Base-by-base conservation (phyloP, 495 filamentous ascomycete species). In the Aspergillus steynii region DNA sequence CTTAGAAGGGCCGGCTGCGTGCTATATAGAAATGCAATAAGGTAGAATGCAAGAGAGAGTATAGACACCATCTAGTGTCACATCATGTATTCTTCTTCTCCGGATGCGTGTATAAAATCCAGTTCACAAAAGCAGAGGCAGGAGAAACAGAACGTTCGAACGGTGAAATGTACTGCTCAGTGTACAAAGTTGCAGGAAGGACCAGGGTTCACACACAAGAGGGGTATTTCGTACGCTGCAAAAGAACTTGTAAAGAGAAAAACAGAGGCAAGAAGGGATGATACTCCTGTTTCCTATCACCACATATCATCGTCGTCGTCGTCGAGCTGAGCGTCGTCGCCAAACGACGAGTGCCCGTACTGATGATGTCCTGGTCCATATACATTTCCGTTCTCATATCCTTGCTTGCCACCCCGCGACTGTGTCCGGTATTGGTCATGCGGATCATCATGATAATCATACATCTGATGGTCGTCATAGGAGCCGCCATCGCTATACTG, bases 241-340 rank as follows among this genome's bases (percentile, higher is more conserved):
- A 60, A 71, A 71, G 62, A 69, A 62, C 54, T 61, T 12, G 37
- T 8, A 42, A 42, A 42, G 37, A 42, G 20, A 42, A 42, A 42
- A 63, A 70, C 64, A 62, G 63, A 64, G 66, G 63, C 60, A 67
- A 62, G 58, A 70, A 60, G 37, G 51, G 64, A 66, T 59, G 31
- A 62, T 31, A 54, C 54, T 63, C 65, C 62, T 62, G 57, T 37
- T 71, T 57, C 61, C 59, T 61, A 56, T 83, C 73, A 84, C 81
- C 81, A 85, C 82, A 85, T 85, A 64, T 82, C 80, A 57, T 85
- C 81, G 57, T 77, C 81, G 61, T 85, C 80, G 50, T 78, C 76
- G 56, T 80, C 72, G 59, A 80, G 66, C 60, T 80, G 77, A 53
- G 72, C 74, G 60, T 82, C 76, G 50, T 82, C 78, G 26, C 80